A percentile compares a stretch with the other conserved stretches of the same genome.
Evolutionary conservation across 2,329 filamentous ascomycete species (phyloP).

Genomic region (Pseudocercospora crystallina): DNA sequence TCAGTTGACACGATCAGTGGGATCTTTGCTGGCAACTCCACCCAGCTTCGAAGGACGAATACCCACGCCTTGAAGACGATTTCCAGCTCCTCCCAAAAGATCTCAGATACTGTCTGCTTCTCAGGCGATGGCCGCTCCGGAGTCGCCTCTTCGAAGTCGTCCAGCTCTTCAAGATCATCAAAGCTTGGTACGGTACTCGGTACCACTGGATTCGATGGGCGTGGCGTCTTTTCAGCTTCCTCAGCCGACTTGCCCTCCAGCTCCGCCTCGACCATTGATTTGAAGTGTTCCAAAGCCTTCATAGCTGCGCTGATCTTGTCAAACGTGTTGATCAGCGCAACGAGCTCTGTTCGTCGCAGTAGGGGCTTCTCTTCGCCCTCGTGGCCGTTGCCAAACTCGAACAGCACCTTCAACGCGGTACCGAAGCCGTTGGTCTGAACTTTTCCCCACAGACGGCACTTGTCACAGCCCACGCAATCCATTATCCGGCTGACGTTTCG

Average conservation of each 20-base stretch:
- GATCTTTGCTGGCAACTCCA: slow-evolving; percentile 40
- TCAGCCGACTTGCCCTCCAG: slow-evolving; percentile 19
- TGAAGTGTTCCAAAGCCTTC: slow-evolving; percentile 71
- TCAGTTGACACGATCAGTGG: slow-evolving; percentile 55
- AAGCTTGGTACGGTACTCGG: slow-evolving; percentile 17
- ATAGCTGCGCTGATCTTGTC: slow-evolving; percentile 82
- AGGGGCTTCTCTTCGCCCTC: slow-evolving; percentile 60
- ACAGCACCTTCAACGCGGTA: slow-evolving; percentile 90
- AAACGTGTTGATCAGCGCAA: slow-evolving; percentile 92
- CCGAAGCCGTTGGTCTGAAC: slow-evolving; percentile 93
- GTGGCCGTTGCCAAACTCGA: slow-evolving; percentile 78
- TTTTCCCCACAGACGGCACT: slow-evolving; percentile 97
- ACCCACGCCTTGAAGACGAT: slow-evolving; percentile 63
- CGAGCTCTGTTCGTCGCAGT: slow-evolving; percentile 85
- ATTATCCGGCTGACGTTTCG: slow-evolving; percentile 94
- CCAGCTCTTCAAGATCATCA: slow-evolving; percentile 29
- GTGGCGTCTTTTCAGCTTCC: slow-evolving; percentile 17
- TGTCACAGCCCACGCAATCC: slow-evolving; percentile 98
- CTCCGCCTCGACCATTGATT: slow-evolving; percentile 46
- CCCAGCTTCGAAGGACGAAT: slow-evolving; percentile 70
- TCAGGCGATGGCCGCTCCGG: slow-evolving; percentile 2
- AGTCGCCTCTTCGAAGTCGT: slow-evolving; percentile 24
- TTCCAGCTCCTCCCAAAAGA: slow-evolving; percentile 63
- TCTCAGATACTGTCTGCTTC: slow-evolving; percentile 54
- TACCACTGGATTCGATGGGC: slow-evolving; percentile 9